Conservation (phyloP, 2,329 filamentous ascomycete species). For the Aureobasidium musti region DNA sequence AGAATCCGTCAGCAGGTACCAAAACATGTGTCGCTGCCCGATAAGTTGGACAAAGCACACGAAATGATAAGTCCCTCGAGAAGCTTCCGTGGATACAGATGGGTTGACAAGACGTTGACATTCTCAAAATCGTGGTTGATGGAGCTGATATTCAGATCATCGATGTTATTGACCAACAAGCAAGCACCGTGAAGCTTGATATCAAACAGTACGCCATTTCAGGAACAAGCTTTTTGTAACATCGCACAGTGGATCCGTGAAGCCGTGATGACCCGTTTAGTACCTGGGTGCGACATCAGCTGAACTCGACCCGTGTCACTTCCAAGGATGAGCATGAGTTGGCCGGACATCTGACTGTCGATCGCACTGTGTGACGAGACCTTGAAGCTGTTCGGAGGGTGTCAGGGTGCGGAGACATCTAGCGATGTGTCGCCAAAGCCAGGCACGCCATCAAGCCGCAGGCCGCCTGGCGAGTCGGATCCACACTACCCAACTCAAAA, state of each 20-base stretch:
- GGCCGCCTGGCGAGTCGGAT: conserved; percentile 3
- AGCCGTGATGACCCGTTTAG: conserved; percentile 21
- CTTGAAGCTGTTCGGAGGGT: neutral
- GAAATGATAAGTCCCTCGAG: neutral
- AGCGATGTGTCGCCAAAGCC: conserved; percentile 18
- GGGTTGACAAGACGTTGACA: neutral
- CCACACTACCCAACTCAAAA: conserved; percentile 9
- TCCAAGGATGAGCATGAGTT: neutral
- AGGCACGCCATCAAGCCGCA: conserved; percentile 23
- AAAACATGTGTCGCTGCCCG: conserved; percentile 6
- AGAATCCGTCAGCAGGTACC: conserved; percentile 16
- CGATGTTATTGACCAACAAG: neutral
- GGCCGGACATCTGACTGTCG: conserved; percentile 11
- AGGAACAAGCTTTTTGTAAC: conserved; percentile 23
- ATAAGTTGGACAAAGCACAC: neutral
- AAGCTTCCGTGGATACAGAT: neutral
- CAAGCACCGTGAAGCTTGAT: conserved; percentile 12
- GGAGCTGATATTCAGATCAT: neutral
- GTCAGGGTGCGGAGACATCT: conserved; percentile 11
- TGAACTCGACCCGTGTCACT: conserved; percentile 15
- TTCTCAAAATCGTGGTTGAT: neutral
- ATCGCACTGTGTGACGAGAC: conserved; percentile 18
- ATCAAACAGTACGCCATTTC: conserved; percentile 11
- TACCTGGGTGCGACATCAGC: conserved; percentile 19
- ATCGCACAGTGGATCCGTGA: conserved; percentile 13